These are phyloP conservation scores for Pterocarpus santalinus DNA, from an alignment of 306 rosid species.

Conservation along the genomic window DNA sequence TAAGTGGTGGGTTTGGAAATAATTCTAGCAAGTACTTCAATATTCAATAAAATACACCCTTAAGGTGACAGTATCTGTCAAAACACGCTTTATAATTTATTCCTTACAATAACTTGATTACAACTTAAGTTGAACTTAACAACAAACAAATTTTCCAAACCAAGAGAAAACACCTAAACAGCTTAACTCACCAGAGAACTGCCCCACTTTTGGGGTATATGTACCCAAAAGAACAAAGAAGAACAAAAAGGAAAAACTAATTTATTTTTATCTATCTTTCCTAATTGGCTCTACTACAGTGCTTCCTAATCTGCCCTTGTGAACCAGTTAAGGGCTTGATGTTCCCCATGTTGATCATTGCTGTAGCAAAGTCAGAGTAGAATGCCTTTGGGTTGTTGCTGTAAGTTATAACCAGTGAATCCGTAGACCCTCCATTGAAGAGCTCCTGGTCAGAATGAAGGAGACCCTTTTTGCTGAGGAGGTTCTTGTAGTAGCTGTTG, in stretches of 20 bases:
- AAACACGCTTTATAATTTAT: conserved; percentile 26
- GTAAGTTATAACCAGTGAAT: conserved; percentile 66
- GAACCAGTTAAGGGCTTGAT: conserved; percentile 79
- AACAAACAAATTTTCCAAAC: conserved; percentile 32
- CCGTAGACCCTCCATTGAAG: conserved; percentile 74
- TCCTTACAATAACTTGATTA: conserved; percentile 19
- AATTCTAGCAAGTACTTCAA: background rate
- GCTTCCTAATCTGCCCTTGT: conserved; percentile 73
- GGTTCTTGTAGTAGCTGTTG: conserved; percentile 70
- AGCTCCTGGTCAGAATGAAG: conserved; percentile 82
- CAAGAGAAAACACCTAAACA: conserved; percentile 30
- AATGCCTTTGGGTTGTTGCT: conserved; percentile 51
- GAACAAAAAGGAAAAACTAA: background rate
- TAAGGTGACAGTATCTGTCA: conserved; percentile 11
- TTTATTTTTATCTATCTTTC: background rate
- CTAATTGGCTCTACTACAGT: conserved; percentile 64
- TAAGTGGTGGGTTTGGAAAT: background rate
- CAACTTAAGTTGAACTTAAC: conserved; percentile 25
- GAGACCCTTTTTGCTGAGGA: conserved; percentile 70
- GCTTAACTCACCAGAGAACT: background rate
- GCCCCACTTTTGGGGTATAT: conserved; percentile 45
- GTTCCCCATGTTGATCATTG: conserved; percentile 89
- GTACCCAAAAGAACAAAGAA: background rate
- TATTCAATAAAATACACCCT: conserved; percentile 4
- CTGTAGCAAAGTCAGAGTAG: conserved; percentile 58